Conservation (phyloP, 257 asterid species). For the Parsonsia alboflavescens region DNA sequence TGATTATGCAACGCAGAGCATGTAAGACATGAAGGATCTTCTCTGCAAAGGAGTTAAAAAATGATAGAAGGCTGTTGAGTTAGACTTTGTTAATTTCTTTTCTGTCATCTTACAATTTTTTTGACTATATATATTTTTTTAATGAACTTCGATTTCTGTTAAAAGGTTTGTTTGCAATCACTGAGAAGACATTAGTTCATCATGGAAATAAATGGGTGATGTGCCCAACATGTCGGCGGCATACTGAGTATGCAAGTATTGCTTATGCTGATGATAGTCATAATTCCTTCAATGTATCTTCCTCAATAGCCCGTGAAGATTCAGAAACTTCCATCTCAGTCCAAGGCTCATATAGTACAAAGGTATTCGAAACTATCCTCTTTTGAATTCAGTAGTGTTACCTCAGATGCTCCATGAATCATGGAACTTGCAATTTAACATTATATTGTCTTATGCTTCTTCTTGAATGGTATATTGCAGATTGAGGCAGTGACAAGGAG, state of each 20-base stretch:
- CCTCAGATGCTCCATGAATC: not conserved
- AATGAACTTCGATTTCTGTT: not conserved
- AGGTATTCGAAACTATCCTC: slow-evolving; percentile 39
- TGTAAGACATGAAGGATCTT: not conserved
- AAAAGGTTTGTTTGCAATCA: slow-evolving; percentile 84
- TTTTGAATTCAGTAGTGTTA: not conserved
- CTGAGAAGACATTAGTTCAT: slow-evolving; percentile 51
- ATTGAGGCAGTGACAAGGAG: slow-evolving; percentile 93
- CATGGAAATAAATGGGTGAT: slow-evolving; percentile 56
- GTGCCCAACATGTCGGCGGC: slow-evolving; percentile 92
- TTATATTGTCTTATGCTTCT: slow-evolving; percentile 10
- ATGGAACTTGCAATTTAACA: not conserved
- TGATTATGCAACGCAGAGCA: not conserved
- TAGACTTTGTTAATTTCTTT: not conserved
- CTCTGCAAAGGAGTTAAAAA: not conserved
- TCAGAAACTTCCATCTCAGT: slow-evolving; percentile 57
- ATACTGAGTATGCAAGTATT: slow-evolving; percentile 74
- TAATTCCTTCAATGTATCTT: slow-evolving; percentile 26
- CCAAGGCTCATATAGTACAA: slow-evolving; percentile 92
- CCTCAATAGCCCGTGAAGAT: slow-evolving; percentile 27
- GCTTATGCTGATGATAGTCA: slow-evolving; percentile 76
- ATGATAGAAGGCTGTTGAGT: not conserved
- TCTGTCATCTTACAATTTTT: not conserved
- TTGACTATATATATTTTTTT: not conserved
- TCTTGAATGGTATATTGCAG: slow-evolving; percentile 34